These are phyloP conservation scores for Termitomyces sp. DNA, from an alignment of 768 basidiomycete species.

Conservation along the genomic window DNA sequence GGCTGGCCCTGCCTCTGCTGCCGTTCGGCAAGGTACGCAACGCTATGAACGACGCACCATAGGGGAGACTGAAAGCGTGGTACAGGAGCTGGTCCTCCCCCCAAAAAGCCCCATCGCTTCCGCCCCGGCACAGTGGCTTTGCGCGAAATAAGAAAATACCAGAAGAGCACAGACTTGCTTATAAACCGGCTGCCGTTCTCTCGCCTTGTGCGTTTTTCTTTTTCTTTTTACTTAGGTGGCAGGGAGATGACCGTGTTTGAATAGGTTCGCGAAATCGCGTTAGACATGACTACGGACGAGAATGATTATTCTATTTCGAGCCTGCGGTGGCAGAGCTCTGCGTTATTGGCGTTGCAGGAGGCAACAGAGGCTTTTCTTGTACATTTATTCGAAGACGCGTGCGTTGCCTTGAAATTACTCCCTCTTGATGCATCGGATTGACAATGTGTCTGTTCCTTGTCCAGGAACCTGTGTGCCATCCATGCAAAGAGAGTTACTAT, in stretches of 20 bases:
- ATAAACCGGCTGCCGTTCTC: slow-evolving; percentile 88
- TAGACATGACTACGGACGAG: slow-evolving; percentile 82
- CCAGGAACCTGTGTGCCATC: slow-evolving; percentile 93
- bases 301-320: slow-evolving; percentile 52
- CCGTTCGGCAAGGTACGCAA: slow-evolving; percentile 5
- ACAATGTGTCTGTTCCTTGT: background rate
- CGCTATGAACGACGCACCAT: background rate
- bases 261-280: slow-evolving; percentile 92
- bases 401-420: slow-evolving; percentile 32
- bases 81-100: background rate
- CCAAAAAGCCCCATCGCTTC: slow-evolving; percentile 59
- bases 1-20: slow-evolving; percentile 3
- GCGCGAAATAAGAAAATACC: slow-evolving; percentile 91
- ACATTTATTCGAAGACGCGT: slow-evolving; percentile 98
- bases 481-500: slow-evolving; percentile 98
- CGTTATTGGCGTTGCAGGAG: slow-evolving; percentile 91
- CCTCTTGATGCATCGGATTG: slow-evolving; percentile 1
- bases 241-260: background rate
- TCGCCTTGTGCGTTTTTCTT: slow-evolving; percentile 62
- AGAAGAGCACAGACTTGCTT: slow-evolving; percentile 87
- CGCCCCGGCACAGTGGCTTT: slow-evolving; percentile 88
- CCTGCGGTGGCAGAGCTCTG: slow-evolving; percentile 94
- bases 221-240: background rate
- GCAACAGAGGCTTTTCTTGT: slow-evolving; percentile 94
- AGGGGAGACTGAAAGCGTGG: background rate